Evolutionary conservation across 768 basidiomycete genomes (phyloP), one percentile per base, ranked within the genome.

Genomic region (Trametopsis cervina): DNA sequence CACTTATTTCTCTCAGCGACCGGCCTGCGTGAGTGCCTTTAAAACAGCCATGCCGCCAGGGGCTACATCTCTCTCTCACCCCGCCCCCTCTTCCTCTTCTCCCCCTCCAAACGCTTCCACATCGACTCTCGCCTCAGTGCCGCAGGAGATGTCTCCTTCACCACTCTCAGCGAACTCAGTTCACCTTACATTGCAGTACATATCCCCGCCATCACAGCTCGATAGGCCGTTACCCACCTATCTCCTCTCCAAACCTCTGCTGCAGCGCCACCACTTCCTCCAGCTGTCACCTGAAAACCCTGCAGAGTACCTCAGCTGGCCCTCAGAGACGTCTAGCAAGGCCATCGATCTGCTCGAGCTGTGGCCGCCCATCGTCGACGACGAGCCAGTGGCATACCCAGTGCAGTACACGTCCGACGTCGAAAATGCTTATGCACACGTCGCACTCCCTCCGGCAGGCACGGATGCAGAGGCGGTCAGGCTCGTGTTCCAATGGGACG

Each of bases 401-500:
- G 62, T 63, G 9, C 60, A 64, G 29, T 73, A 73, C 52, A 64
- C 70, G 1, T 69, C 66, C 23, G 81, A 85, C 59, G 57, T 64
- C 11, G 78, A 83, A 36, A 66, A 72, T 35, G 55, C 74, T 22
- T 73, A 71, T 58, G 82, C 84, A 15, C 81, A 85, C 63, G 77
- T 68, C 41, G 47, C 53, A 22, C 52, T 63, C 47, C 52, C 54
- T 11, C 47, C 46, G 13, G 67, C 60, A 65, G 45, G 49, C 17
- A 18, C 22, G 17, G 46, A 51, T 22, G n/a, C n/a, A n/a, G 54
- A 64, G 35, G 70, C 64, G 2, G 65, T 85, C 52, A 75, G 84
- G 52, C 69, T 89, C 41, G 66, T 87, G 54, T 86, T 89, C 61
- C 77, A 75, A 27, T 86, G 82, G 81, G 77, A 85, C 44, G 37